phyloP scores from a whole-genome alignment of 352 stramenopile genomes.

The Globisporangium lucens region DNA sequence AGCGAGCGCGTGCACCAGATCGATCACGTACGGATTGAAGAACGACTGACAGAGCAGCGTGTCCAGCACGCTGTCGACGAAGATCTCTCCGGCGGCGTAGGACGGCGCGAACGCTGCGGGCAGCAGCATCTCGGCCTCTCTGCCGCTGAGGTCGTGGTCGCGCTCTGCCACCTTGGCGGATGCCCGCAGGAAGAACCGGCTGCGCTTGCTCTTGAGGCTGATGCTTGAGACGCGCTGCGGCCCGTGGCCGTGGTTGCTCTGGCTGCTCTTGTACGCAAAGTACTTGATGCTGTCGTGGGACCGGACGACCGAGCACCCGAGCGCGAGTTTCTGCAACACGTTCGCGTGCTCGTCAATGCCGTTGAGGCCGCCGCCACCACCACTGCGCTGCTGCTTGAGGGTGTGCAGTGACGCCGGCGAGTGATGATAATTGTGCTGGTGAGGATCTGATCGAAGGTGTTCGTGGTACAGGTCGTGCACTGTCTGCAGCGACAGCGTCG shows the following conservation, averaged over 20 bases:
- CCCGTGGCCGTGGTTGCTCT: slow-evolving; percentile 18
- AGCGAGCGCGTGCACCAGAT: slow-evolving; percentile 47
- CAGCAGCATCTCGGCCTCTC: slow-evolving; percentile 25
- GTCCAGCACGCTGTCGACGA: slow-evolving; percentile 60
- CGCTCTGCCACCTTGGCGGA: neutral
- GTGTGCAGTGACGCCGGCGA: neutral
- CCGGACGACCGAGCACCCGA: slow-evolving; percentile 48
- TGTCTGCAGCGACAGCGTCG: slow-evolving; percentile 43
- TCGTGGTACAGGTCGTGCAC: slow-evolving; percentile 37
- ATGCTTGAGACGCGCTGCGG: slow-evolving; percentile 17
- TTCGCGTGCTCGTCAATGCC: neutral
- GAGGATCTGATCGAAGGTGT: slow-evolving; percentile 19
- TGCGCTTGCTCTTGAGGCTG: neutral
- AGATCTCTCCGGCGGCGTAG: slow-evolving; percentile 55
- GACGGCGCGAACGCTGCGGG: slow-evolving; percentile 38
- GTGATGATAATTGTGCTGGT: neutral
- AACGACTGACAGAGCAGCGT: slow-evolving; percentile 68
- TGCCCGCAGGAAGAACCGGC: slow-evolving; percentile 2
- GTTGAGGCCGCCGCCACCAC: neutral
- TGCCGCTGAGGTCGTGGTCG: slow-evolving; percentile 5
- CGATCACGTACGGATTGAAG: slow-evolving; percentile 69
- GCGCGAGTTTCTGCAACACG: slow-evolving; percentile 10
- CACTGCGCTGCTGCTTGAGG: neutral
- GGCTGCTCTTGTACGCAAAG: slow-evolving; percentile 50
- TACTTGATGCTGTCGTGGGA: slow-evolving; percentile 53